Evolutionary conservation across 495 filamentous ascomycete species (phyloP).

Genomic region (Jackrogersella multiformis): DNA sequence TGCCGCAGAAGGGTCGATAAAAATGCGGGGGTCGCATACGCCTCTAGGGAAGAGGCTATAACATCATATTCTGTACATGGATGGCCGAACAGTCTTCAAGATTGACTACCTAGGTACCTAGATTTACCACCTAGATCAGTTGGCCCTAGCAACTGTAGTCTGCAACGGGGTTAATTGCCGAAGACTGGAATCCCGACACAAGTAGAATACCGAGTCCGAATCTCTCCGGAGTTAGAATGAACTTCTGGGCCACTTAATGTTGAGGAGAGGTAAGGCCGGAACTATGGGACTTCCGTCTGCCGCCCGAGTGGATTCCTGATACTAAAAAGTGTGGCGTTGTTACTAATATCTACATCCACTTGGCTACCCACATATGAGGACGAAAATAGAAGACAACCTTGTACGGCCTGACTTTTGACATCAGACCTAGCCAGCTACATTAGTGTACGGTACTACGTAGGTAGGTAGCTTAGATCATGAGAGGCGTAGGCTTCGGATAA

Average conservation of each 20-base stretch:
- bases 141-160: background rate
- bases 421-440: no score
- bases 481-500: conserved; percentile 31
- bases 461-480: conserved; percentile 16
- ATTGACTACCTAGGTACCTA: background rate
- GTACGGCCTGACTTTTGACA: conserved; percentile 16
- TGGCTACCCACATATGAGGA: conserved; percentile 28
- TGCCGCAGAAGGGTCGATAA: background rate
- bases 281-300: conserved; percentile 7
- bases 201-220: conserved; percentile 1
- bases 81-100: background rate
- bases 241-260: background rate
- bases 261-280: conserved; percentile 8
- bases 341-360: conserved; percentile 10
- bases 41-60: background rate
- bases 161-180: conserved; percentile 12
- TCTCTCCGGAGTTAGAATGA: conserved; percentile 6
- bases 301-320: background rate
- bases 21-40: background rate
- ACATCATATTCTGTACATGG: background rate
- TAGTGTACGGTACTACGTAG: no score
- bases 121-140: background rate
- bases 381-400: conserved; percentile 39
- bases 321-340: conserved; percentile 27
- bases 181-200: conserved; percentile 6